Conservation (phyloP, 2,329 filamentous ascomycete genomes). For the Ceratocystiopsis minuta region DNA sequence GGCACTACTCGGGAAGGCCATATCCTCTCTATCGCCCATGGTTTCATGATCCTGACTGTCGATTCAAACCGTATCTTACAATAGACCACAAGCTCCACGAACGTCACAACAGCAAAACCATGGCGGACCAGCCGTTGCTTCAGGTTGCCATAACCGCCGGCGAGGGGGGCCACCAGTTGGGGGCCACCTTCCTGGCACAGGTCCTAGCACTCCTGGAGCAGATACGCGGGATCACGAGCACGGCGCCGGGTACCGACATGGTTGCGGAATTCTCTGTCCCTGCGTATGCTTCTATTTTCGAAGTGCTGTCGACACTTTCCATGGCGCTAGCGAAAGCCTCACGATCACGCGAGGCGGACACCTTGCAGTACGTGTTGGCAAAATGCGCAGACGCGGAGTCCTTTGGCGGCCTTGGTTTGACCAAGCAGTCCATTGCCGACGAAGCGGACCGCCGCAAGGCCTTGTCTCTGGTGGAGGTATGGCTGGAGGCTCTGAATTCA, state of each 20-base stretch:
- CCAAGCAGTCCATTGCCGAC: not conserved
- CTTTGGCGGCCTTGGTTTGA: not conserved
- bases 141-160: not conserved
- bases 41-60: no score
- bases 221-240: not conserved
- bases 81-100: no score
- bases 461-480: not conserved
- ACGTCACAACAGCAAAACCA: not conserved
- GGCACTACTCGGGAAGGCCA: no score
- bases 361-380: not conserved
- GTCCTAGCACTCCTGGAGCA: not conserved
- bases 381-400: not conserved
- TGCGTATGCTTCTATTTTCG: not conserved
- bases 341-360: not conserved
- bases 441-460: not conserved
- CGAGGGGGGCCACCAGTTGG: not conserved
- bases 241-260: not conserved
- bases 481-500: not conserved
- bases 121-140: not conserved
- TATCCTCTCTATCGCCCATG: no score
- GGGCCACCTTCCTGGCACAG: not conserved
- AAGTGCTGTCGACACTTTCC: not conserved
- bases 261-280: not conserved
- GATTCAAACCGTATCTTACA: no score
- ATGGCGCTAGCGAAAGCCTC: not conserved